Conservation (phyloP, 805 yeast species). For the Huiozyma naganishii region DNA sequence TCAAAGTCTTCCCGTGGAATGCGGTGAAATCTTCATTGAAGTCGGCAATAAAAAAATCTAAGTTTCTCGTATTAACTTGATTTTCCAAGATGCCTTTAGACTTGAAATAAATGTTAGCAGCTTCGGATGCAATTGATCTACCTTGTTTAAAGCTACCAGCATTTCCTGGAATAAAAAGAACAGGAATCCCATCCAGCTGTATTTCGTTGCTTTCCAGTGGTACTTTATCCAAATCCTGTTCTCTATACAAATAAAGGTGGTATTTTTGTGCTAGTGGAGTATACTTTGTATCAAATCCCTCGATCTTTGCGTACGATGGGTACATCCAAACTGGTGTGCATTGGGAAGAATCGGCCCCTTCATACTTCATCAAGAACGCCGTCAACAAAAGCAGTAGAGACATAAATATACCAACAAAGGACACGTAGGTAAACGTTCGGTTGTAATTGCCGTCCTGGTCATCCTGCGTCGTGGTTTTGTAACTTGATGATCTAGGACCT, state of each 20-base stretch:
- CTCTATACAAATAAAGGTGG: slow-evolving; percentile 76
- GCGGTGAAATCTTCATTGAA: slow-evolving; percentile 95
- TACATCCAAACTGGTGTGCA: slow-evolving; percentile 71
- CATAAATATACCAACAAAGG: slow-evolving; percentile 12
- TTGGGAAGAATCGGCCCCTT: slow-evolving; percentile 39
- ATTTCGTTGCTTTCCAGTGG: slow-evolving; percentile 35
- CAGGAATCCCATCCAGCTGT: slow-evolving; percentile 65
- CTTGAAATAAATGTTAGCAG: slow-evolving; percentile 45
- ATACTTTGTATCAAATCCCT: slow-evolving; percentile 63
- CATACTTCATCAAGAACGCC: slow-evolving; percentile 12
- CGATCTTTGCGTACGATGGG: slow-evolving; percentile 70
- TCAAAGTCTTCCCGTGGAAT: slow-evolving; percentile 84
- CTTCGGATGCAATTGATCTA: slow-evolving; percentile 81
- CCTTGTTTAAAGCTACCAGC: slow-evolving; percentile 91
- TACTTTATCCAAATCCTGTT: slow-evolving; percentile 53
- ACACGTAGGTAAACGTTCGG: neutral
- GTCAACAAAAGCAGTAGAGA: slow-evolving; percentile 6
- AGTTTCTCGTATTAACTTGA: slow-evolving; percentile 30
- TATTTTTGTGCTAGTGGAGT: slow-evolving; percentile 56
- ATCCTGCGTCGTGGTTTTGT: neutral
- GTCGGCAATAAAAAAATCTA: slow-evolving; percentile 86
- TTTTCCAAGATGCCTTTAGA: slow-evolving; percentile 12
- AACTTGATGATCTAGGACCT: too few relatives aligned
- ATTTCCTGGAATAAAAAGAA: slow-evolving; percentile 90
- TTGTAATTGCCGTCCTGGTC: neutral